Percentiles rank a stretch among this genome's conserved stretches.
Evolutionary conservation across 345 rosid species (phyloP).

Genomic region (Psidium friedrichsthalianum): DNA sequence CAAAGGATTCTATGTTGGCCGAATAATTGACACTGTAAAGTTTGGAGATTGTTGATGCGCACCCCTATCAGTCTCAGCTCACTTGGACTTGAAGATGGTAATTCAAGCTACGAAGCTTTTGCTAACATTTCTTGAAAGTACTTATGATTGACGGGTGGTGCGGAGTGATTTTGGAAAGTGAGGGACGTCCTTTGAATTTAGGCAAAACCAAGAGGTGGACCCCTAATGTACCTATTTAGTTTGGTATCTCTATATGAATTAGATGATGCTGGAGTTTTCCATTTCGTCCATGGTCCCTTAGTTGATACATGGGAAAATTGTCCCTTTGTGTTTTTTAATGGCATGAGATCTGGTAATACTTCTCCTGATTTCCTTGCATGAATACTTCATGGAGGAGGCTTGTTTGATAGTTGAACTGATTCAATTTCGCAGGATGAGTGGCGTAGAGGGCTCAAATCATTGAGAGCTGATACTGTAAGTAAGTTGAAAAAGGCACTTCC

Average conservation of each 20-base stretch:
- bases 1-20: too few species aligned
- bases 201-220: background rate
- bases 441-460: conserved; percentile 66
- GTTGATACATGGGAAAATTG: background rate
- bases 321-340: background rate
- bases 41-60: background rate
- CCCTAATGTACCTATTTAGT: background rate
- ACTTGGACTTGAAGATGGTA: background rate
- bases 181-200: background rate
- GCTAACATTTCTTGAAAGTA: background rate
- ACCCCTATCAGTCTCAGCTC: background rate
- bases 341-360: background rate
- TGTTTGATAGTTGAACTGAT: background rate
- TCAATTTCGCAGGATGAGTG: conserved; percentile 65
- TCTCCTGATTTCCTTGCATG: background rate
- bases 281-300: background rate
- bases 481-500: conserved; percentile 73
- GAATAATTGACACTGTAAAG: too few species aligned
- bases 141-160: background rate
- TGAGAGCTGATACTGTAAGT: conserved; percentile 51
- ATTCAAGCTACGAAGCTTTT: background rate
- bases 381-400: background rate
- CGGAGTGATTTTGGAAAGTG: background rate
- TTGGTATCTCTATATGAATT: background rate
- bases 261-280: background rate